These are phyloP conservation scores for Geotrichum phurueaensis DNA, from an alignment of 1,139 yeast species.

Conservation along the genomic window DNA sequence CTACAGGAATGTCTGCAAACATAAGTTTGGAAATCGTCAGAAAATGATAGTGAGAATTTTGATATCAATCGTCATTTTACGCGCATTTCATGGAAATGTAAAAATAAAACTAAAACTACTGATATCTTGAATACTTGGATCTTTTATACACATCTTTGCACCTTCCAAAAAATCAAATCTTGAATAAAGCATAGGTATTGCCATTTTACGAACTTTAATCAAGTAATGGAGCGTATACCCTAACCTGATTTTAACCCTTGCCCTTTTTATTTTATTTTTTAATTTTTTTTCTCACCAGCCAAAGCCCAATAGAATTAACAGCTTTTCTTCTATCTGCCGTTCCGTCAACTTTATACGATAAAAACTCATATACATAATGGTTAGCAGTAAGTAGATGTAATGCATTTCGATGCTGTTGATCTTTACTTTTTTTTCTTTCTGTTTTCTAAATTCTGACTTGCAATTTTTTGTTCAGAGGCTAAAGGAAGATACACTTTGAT, in stretches of 20 bases:
- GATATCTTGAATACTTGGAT: too few species aligned
- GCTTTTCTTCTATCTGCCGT: background rate
- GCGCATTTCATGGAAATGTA: too few species aligned
- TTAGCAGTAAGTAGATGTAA: conserved; percentile 13
- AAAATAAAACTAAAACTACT: too few species aligned
- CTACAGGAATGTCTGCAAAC: too few species aligned
- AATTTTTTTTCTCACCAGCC: background rate
- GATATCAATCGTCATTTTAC: too few species aligned
- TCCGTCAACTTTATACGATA: background rate
- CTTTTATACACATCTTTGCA: too few species aligned
- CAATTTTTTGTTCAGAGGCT: conserved; percentile 12
- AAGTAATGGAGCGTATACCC: conserved; percentile 8
- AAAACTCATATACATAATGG: conserved; percentile 10
- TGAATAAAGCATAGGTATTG: too few species aligned
- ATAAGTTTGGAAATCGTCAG: too few species aligned
- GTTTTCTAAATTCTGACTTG: background rate
- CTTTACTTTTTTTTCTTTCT: background rate
- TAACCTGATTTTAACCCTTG: background rate
- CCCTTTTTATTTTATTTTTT: conserved; percentile 1
- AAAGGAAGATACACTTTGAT: conserved; percentile 45
- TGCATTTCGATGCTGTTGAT: background rate
- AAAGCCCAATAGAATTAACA: background rate
- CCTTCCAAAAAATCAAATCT: too few species aligned
- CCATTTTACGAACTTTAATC: background rate
- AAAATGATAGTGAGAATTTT: too few species aligned